Evolutionary conservation across 225 moss, liverwort and hornwort genomes (phyloP).

Genomic region (Bryoerythrophyllum caledonicum): DNA sequence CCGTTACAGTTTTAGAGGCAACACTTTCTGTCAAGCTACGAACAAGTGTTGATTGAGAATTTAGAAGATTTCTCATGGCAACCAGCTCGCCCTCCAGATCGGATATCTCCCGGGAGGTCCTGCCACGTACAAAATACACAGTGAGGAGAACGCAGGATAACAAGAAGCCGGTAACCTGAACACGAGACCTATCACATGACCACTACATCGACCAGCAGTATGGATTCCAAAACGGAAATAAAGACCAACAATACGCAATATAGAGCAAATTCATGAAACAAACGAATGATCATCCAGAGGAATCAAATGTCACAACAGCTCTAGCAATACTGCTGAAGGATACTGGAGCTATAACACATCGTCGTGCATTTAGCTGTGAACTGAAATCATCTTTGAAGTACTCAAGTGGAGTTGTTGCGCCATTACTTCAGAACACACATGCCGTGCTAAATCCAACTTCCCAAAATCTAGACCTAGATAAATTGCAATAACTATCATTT

Average conservation of each 20-base stretch:
- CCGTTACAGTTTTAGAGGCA: constrained; percentile 40
- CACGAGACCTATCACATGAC: not conserved
- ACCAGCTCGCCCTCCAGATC: constrained; percentile 81
- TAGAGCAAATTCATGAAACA: not conserved
- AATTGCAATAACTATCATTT: not conserved
- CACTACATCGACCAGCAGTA: not conserved
- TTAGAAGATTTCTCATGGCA: constrained; percentile 71
- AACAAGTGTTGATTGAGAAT: constrained; percentile 67
- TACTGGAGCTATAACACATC: not conserved
- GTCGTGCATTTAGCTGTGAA: constrained; percentile 8
- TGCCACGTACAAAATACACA: constrained; percentile 20
- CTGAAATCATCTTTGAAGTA: not conserved
- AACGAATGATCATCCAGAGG: not conserved
- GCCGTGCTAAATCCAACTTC: constrained; percentile 1
- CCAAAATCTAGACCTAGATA: not conserved
- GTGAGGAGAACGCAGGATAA: constrained; percentile 4
- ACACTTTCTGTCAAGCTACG: constrained; percentile 66
- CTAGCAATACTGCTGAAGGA: not conserved
- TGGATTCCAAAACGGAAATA: not conserved
- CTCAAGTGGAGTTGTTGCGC: not conserved
- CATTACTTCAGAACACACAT: not conserved
- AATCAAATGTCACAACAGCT: constrained; percentile 1
- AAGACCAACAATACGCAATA: not conserved
- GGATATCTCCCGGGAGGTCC: constrained; percentile 77
- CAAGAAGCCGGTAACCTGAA: not conserved